Evolutionary conservation across 345 rosid genomes (phyloP), one percentile per base, ranked within the genome.

Genomic region (Combretum micranthum): DNA sequence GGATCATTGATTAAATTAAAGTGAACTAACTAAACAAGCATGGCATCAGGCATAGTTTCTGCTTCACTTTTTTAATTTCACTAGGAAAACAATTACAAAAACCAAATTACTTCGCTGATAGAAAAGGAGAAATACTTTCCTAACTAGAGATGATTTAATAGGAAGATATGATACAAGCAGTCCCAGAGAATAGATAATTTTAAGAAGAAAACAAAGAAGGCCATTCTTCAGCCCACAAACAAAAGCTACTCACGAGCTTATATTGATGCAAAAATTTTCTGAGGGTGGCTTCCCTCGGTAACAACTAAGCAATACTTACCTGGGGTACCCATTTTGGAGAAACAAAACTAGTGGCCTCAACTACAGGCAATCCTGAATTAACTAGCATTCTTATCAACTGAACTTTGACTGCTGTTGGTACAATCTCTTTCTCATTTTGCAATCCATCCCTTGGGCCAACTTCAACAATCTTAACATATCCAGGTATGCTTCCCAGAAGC

Each of bases 291-390:
- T 32, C 9, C 10, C 39, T 11, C 39, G 1, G 39, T 32, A 32
- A 32, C 39, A 32, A 32, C 39, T 32, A 32, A 60, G 53, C 21
- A 54, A 12, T 44, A 39, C 47, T 65, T 77, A 84, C 95, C 90
- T 87, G 95, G 32, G 90, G 90, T 65, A 82, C 86, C 90, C 95
- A 87, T 70, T 84, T 87, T 15, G 95, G 90, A 13, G 95, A 87
- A 47, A 84, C 95, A 61, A 87, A 87, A 75, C 95, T 87, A 44
- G 95, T 84, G 51, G 90, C 88, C 73, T 87, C 95, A 43, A 87
- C 85, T n/a, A 82, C 95, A 4, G 82, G 61, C 76, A 87, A 64
- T 46, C 95, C 88, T 26, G 88, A 65, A 71, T 86, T 73, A 23
- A 76, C 82, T 17, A 75, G 68, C 63, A 82, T 62, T 59, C 79